Evolutionary conservation across 441 rosid genomes (phyloP).

Genomic region (Melastoma candidum): DNA sequence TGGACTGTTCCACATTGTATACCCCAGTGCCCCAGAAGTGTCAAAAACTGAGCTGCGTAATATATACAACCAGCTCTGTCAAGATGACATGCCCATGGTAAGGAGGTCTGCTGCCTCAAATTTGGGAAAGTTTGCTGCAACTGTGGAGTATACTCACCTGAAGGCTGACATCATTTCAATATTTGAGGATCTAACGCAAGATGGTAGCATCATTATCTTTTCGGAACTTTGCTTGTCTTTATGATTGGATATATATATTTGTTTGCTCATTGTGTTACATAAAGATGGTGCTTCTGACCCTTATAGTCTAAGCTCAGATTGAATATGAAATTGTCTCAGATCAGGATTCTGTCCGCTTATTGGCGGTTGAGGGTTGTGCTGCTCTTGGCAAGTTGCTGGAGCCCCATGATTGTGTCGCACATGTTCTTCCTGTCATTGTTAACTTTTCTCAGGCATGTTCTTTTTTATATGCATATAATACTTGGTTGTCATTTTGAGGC

Average conservation of each 20-base stretch:
- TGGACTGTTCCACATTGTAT: slow-evolving; percentile 83
- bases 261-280: too few species aligned
- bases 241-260: too few species aligned
- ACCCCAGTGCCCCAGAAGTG: slow-evolving; percentile 63
- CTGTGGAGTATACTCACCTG: slow-evolving; percentile 67
- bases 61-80: slow-evolving; percentile 67
- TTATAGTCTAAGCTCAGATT: too few species aligned
- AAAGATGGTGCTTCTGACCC: too few species aligned
- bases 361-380: slow-evolving; percentile 96
- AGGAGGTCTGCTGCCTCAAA: slow-evolving; percentile 92
- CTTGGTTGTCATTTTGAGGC: too few species aligned
- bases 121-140: slow-evolving; percentile 89
- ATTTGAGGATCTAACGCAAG: slow-evolving; percentile 80
- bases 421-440: slow-evolving; percentile 79
- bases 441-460: slow-evolving; percentile 74
- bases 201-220: slow-evolving; percentile 37
- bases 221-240: too few species aligned
- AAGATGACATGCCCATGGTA: slow-evolving; percentile 99
- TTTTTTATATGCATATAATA: not conserved
- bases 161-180: slow-evolving; percentile 76
- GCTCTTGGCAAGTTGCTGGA: slow-evolving; percentile 90
- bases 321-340: slow-evolving; percentile 27
- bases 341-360: slow-evolving; percentile 87
- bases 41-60: slow-evolving; percentile 65
- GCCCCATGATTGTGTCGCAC: slow-evolving; percentile 75